phyloP scores from a whole-genome alignment of 2,329 filamentous ascomycete species.

The Rhytidhysteron rufulum region DNA sequence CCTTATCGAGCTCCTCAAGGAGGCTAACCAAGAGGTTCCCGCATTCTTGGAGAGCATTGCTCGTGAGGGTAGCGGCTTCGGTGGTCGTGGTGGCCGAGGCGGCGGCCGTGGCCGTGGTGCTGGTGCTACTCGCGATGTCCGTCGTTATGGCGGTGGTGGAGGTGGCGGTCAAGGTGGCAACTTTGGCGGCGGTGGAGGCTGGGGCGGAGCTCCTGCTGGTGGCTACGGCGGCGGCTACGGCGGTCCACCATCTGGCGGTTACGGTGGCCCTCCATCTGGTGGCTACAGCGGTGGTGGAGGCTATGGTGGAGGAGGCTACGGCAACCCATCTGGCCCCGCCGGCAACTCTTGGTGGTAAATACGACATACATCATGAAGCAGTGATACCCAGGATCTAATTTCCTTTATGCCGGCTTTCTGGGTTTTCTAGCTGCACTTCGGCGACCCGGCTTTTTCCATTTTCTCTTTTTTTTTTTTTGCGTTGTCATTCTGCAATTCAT shows the following conservation, averaged over 20 bases:
- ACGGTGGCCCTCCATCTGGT: constrained; percentile 41
- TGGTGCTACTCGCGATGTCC: constrained; percentile 79
- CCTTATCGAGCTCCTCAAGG: constrained; percentile 94
- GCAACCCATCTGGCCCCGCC: constrained; percentile 62
- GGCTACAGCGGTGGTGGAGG: constrained; percentile 40
- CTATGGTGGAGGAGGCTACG: constrained; percentile 57
- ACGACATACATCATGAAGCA: constrained; percentile 15
- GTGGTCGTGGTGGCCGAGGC: constrained; percentile 63
- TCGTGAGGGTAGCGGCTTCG: constrained; percentile 81
- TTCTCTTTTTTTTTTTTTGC: constrained; percentile 26
- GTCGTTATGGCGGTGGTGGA: constrained; percentile 54
- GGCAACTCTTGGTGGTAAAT: constrained; percentile 67
- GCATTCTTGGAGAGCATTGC: constrained; percentile 95
- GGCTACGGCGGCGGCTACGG: constrained; percentile 34
- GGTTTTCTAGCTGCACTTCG: constrained; percentile 17
- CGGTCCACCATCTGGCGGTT: constrained; percentile 33
- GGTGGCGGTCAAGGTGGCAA: constrained; percentile 52
- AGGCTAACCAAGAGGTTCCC: constrained; percentile 96
- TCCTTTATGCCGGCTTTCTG: constrained; percentile 17
- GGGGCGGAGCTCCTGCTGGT: constrained; percentile 32
- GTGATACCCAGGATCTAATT: constrained; percentile 24
- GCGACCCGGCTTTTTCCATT: constrained; percentile 16
- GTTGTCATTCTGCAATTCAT: constrained; percentile 28
- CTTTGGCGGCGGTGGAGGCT: constrained; percentile 40
- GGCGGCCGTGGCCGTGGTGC: constrained; percentile 68